Percentiles rank a stretch among this genome's conserved stretches.
phyloP scores from a whole-genome alignment of 495 filamentous ascomycete species.

The Penicillium malachiteum region DNA sequence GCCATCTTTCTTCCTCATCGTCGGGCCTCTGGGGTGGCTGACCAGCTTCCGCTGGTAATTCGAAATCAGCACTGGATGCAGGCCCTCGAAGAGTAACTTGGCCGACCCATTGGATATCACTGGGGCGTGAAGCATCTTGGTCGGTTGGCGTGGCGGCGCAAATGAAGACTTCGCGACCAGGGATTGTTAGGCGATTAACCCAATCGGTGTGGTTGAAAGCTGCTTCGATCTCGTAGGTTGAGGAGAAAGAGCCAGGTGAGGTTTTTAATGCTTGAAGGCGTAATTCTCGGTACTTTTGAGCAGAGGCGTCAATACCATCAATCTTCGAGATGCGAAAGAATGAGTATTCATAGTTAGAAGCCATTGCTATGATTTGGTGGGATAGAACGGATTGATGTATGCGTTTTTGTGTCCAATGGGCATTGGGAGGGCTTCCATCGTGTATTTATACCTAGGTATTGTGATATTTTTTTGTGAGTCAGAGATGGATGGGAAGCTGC shows the following conservation, averaged over 20 bases:
- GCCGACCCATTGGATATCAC: conserved; percentile 27
- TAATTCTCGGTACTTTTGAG: conserved; percentile 27
- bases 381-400: too few relatives aligned
- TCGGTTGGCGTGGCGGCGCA: conserved; percentile 24
- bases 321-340: conserved; percentile 23
- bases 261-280: conserved; percentile 19
- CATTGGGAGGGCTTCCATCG: too few relatives aligned
- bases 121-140: neutral
- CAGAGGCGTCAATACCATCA: conserved; percentile 11
- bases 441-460: too few relatives aligned
- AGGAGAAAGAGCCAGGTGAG: conserved; percentile 32
- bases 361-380: conserved; percentile 3
- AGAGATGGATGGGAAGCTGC: too few relatives aligned
- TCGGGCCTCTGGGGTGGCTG: conserved; percentile 16
- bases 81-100: conserved; percentile 36
- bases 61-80: conserved; percentile 14
- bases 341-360: conserved; percentile 8
- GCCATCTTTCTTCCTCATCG: conserved; percentile 31
- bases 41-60: conserved; percentile 19
- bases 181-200: conserved; percentile 19
- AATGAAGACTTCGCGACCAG: conserved; percentile 26
- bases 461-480: too few relatives aligned
- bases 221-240: conserved; percentile 34
- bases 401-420: too few relatives aligned
- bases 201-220: conserved; percentile 26